Base-by-base conservation (phyloP, 805 yeast species). In the Starmerella asiatica region DNA sequence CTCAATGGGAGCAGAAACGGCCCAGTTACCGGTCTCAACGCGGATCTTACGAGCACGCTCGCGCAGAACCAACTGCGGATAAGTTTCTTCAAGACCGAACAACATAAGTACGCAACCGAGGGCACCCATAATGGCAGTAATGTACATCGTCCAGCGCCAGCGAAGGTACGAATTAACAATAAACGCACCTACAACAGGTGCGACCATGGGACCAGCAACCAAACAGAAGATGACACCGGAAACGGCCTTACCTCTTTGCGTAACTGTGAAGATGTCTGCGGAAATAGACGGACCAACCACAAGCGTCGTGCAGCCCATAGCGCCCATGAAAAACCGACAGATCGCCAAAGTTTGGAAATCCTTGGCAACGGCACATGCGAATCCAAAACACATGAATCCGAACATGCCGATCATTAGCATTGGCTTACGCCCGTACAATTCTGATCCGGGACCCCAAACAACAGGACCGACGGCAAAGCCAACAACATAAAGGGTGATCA, bases 1-100 rank as follows among this genome's bases (percentile, higher is more conserved):
- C 52, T 86, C 96, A 57, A 82, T 93, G 61, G 82, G 93, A 18
- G 96, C 82, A 83, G 84, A 83, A 47, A 82, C 81, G 53, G 79
- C 79, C 44, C 68, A 67, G 57, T 85, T 80, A 34, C 91, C 86
- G 5, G 94, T 80, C 56, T 76, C 78, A 52, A 71, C 69, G 62
- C 95, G 73, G 52, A 84, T 56, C 54, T 58, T 68, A 39, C 58
- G 60, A 16, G 95, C 95, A 54, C 77, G 71, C 30, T 56, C 65
- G 51, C 76, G 74, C 46, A 83, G 65, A 37, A 84, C 75, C 0
- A 52, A 47, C 16, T 60, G 60, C 7, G 55, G 58, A 44, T 64
- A 68, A 6, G 61, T 59, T 60, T 66, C 58, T 56, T 60, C 21
- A 46, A 45, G 21, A 52, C 41, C 34, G 56, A 63, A 2, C 59